phyloP scores from a whole-genome alignment of 208 protist species.

The Vickermania ingenoplastis region DNA sequence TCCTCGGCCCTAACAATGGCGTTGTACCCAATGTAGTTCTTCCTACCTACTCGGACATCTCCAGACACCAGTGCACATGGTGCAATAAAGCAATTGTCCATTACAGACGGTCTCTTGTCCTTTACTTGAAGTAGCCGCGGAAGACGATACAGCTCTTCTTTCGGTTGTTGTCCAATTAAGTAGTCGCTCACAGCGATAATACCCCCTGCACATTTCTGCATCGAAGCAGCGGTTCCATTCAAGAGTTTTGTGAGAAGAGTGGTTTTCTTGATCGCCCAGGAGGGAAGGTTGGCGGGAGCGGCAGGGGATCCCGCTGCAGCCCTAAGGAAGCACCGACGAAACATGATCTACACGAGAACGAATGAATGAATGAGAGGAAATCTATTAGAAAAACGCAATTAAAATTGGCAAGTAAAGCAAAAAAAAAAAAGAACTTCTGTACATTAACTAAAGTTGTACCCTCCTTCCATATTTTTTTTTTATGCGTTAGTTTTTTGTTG shows the following conservation, averaged over 20 bases:
- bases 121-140: constrained; percentile 65
- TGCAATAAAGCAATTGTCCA: constrained; percentile 87
- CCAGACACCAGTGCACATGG: constrained; percentile 75
- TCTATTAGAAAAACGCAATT: constrained; percentile 5
- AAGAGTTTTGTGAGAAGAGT: constrained; percentile 20
- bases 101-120: constrained; percentile 62
- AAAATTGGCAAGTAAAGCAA: constrained; percentile 3
- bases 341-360: constrained; percentile 21
- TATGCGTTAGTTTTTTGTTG: too few relatives aligned
- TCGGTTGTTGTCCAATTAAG: constrained; percentile 69
- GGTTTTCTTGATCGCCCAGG: constrained; percentile 59
- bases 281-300: constrained; percentile 39
- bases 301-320: constrained; percentile 16
- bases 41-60: constrained; percentile 77
- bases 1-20: constrained; percentile 76
- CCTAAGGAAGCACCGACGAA: constrained; percentile 20
- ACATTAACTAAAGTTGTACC: too few relatives aligned
- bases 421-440: constrained; percentile 4
- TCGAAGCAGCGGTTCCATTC: constrained; percentile 20
- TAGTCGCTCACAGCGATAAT: constrained; percentile 46
- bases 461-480: too few relatives aligned
- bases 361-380: constrained; percentile 3
- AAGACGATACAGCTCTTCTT: constrained; percentile 67
- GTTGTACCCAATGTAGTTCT: constrained; percentile 89
- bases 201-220: constrained; percentile 31